Evolutionary conservation across 1,284 basidiomycete genomes (phyloP).

Genomic region (Marasmius tenuissimus): DNA sequence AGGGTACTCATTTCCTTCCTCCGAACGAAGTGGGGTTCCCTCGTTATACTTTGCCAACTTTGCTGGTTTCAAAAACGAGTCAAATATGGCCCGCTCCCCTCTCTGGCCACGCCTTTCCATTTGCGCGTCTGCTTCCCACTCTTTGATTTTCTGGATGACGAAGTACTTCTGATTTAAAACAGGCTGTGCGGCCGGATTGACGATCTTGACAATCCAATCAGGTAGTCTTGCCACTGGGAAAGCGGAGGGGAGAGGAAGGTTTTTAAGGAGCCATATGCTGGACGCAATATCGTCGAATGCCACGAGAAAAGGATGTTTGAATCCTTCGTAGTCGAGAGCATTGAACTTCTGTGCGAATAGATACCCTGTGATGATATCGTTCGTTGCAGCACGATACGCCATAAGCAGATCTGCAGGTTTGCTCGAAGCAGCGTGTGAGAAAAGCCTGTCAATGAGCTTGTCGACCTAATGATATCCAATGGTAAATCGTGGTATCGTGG

Average conservation of each 20-base stretch:
- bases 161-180: neutral
- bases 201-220: neutral
- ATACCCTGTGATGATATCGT: neutral
- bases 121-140: neutral
- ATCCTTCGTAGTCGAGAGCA: neutral
- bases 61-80: neutral
- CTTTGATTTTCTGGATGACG: neutral
- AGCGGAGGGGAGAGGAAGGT: neutral
- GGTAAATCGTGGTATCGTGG: conserved; percentile 13
- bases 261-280: conserved; percentile 28
- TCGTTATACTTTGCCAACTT: no score
- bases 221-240: no score
- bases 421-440: neutral
- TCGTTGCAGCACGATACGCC: neutral
- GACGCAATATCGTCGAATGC: conserved; percentile 25
- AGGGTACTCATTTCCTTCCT: no score
- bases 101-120: neutral
- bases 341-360: neutral
- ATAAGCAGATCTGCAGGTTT: neutral
- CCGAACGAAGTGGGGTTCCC: no score
- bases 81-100: neutral
- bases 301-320: neutral
- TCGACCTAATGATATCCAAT: conserved; percentile 4
- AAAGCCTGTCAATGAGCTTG: neutral
- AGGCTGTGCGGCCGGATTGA: neutral